Evolutionary conservation across 495 filamentous ascomycete species (phyloP).

Genomic region (Acidomyces sp.): DNA sequence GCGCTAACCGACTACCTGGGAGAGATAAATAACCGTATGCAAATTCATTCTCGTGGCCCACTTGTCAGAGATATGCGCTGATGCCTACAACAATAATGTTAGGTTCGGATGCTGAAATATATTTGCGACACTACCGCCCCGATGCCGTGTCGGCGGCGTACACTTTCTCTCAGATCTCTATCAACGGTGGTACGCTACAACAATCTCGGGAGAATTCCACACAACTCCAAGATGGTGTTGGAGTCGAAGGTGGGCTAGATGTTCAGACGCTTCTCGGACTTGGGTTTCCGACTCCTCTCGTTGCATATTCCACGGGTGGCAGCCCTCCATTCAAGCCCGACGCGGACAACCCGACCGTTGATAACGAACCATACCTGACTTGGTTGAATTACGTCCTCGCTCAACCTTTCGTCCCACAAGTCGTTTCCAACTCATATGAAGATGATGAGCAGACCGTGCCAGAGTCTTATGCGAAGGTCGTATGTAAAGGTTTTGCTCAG

Average conservation of each 20-base stretch:
- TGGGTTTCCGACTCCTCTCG: slow-evolving; percentile 21
- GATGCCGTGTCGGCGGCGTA: slow-evolving; percentile 33
- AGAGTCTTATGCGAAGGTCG: slow-evolving; percentile 23
- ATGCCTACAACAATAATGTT: too few relatives aligned
- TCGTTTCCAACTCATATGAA: slow-evolving; percentile 32
- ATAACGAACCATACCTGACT: slow-evolving; percentile 28
- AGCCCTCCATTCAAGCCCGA: slow-evolving; percentile 27
- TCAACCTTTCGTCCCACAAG: slow-evolving; percentile 23
- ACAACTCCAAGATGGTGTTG: slow-evolving; percentile 22
- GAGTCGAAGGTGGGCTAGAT: slow-evolving; percentile 36
- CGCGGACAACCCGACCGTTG: slow-evolving; percentile 25
- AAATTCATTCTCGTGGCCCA: too few relatives aligned
- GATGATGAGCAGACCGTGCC: slow-evolving; percentile 30
- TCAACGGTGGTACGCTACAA: slow-evolving; percentile 30
- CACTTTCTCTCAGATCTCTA: slow-evolving; percentile 32
- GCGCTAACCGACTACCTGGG: slow-evolving; percentile 39
- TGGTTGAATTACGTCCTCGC: slow-evolving; percentile 28
- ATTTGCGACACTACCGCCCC: slow-evolving; percentile 37
- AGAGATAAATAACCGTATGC: slow-evolving; percentile 39
- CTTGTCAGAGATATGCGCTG: too few relatives aligned
- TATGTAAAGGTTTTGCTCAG: slow-evolving; percentile 27
- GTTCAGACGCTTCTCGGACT: slow-evolving; percentile 31
- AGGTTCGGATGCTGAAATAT: slow-evolving; percentile 38
- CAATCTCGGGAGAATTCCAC: slow-evolving; percentile 27
- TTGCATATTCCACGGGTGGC: slow-evolving; percentile 28